Evolutionary conservation across 2,329 filamentous ascomycete genomes (phyloP).

Genomic region (Cladosporium austrohemisphaericum): DNA sequence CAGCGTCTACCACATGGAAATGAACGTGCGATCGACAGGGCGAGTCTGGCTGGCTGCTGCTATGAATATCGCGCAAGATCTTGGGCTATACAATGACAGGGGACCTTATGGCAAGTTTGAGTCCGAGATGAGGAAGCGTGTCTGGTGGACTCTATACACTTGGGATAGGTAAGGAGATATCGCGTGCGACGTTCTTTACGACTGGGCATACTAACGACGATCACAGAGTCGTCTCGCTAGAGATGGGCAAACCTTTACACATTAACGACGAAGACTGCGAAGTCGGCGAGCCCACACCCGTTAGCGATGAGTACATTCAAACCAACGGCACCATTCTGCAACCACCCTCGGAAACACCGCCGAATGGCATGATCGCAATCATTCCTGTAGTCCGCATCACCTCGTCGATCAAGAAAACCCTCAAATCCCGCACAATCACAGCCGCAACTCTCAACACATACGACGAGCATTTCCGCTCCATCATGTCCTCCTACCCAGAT

Average conservation of each 20-base stretch:
- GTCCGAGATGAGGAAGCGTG: constrained; percentile 76
- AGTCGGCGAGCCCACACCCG: constrained; percentile 69
- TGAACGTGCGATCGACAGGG: constrained; percentile 79
- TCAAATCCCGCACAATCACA: constrained; percentile 65
- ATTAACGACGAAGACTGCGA: constrained; percentile 90
- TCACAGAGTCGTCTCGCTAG: constrained; percentile 65
- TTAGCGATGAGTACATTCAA: constrained; percentile 75
- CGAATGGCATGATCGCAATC: constrained; percentile 70
- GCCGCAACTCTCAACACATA: constrained; percentile 68
- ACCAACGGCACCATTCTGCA: constrained; percentile 45
- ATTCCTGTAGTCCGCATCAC: constrained; percentile 80
- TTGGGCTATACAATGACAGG: constrained; percentile 74
- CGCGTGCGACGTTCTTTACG: too few relatives aligned
- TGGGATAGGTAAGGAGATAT: constrained; percentile 77
- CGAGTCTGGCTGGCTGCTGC: constrained; percentile 83
- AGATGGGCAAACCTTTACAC: constrained; percentile 73
- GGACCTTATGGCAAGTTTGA: constrained; percentile 72
- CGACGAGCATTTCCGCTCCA: constrained; percentile 74
- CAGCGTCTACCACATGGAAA: constrained; percentile 76
- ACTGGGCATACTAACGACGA: constrained; percentile 29
- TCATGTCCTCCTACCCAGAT: constrained; percentile 70
- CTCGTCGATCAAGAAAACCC: constrained; percentile 65
- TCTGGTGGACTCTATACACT: constrained; percentile 94
- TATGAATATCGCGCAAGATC: constrained; percentile 75
- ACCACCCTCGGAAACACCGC: constrained; percentile 45